phyloP scores from a whole-genome alignment of 23 red algal species.

The Agarophyton chilense region DNA sequence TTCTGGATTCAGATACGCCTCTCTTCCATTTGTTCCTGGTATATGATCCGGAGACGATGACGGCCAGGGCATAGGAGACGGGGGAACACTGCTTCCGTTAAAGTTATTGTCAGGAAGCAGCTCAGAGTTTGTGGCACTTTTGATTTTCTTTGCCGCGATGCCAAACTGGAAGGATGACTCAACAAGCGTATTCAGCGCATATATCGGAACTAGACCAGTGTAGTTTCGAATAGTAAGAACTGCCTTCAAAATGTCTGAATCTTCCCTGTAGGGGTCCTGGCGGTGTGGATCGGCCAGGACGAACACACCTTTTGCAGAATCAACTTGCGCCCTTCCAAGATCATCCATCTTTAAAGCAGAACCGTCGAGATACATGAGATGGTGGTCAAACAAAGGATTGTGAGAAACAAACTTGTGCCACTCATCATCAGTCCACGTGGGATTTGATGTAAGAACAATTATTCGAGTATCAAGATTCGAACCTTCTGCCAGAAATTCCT shows the following conservation, averaged over 20 bases:
- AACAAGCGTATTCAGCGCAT: slow-evolving; percentile 66
- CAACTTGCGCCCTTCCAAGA: slow-evolving; percentile 56
- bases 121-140: background rate
- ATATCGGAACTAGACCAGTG: slow-evolving; percentile 73
- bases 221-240: slow-evolving; percentile 77
- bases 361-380: slow-evolving; percentile 72
- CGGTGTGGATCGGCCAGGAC: slow-evolving; percentile 66
- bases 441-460: slow-evolving; percentile 66
- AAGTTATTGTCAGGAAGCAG: background rate
- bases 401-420: slow-evolving; percentile 65
- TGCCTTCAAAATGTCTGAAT: slow-evolving; percentile 80
- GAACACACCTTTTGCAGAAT: slow-evolving; percentile 69
- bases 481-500: slow-evolving; percentile 71
- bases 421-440: slow-evolving; percentile 73
- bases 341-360: slow-evolving; percentile 69
- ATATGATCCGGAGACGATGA: background rate
- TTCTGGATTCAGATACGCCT: background rate
- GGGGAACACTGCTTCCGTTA: background rate
- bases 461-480: slow-evolving; percentile 59
- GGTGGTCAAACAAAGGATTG: slow-evolving; percentile 62
- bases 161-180: slow-evolving; percentile 83
- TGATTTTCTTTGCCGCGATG: slow-evolving; percentile 68
- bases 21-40: background rate
- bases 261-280: slow-evolving; percentile 66
- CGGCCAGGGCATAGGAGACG: slow-evolving; percentile 13